phyloP scores from a whole-genome alignment of 2,329 filamentous ascomycete species.

The Paecilomyces dactylethromorphus region DNA sequence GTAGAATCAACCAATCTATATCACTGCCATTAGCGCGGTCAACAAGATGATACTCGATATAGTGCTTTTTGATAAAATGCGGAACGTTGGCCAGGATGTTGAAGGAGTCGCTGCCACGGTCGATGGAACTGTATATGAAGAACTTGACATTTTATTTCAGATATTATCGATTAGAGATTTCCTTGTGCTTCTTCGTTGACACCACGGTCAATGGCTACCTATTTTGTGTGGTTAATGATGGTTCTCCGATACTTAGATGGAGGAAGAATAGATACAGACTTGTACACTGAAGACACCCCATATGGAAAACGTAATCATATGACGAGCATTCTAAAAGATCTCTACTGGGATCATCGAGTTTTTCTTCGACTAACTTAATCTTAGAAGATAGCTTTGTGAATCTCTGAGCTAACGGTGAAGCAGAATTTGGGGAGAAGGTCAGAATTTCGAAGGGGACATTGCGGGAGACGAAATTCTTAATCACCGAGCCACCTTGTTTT shows the following conservation, averaged over 20 bases:
- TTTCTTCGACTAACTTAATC: slow-evolving; percentile 52
- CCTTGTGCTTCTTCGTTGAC: slow-evolving; percentile 52
- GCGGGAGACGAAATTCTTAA: slow-evolving; percentile 22
- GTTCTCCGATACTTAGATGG: background rate
- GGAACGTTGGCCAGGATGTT: slow-evolving; percentile 51
- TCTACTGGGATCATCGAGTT: slow-evolving; percentile 46
- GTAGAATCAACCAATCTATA: slow-evolving; percentile 57
- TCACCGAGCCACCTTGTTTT: slow-evolving; percentile 34
- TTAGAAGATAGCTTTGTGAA: slow-evolving; percentile 40
- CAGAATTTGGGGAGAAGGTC: slow-evolving; percentile 53
- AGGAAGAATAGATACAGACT: slow-evolving; percentile 21
- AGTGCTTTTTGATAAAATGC: slow-evolving; percentile 57
- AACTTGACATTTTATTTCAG: slow-evolving; percentile 50
- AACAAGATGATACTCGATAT: slow-evolving; percentile 57
- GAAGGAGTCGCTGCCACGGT: slow-evolving; percentile 54
- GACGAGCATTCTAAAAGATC: slow-evolving; percentile 44
- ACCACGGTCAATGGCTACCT: slow-evolving; percentile 6
- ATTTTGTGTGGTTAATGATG: background rate
- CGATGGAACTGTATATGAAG: slow-evolving; percentile 60
- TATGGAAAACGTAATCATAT: slow-evolving; percentile 32
- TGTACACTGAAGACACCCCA: slow-evolving; percentile 61
- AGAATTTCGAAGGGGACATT: slow-evolving; percentile 43
- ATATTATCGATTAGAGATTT: slow-evolving; percentile 50
- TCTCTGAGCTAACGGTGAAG: slow-evolving; percentile 45
- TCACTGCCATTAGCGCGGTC: slow-evolving; percentile 34